Percentiles rank a stretch among this genome's conserved stretches.
These are phyloP conservation scores for Sporormia fimetaria DNA, from an alignment of 495 filamentous ascomycete species.

Conservation along the genomic window DNA sequence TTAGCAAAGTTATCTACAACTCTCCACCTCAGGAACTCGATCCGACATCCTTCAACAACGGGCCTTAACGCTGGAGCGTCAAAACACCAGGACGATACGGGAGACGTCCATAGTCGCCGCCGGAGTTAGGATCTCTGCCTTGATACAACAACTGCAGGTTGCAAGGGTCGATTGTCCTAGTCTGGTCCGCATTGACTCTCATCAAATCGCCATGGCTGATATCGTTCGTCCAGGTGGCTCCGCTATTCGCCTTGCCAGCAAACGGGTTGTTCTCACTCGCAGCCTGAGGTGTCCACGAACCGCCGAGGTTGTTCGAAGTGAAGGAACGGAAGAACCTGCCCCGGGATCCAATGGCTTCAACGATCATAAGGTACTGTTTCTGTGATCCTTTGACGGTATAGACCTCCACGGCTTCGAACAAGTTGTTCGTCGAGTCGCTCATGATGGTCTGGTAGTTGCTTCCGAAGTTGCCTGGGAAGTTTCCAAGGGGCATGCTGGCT, in stretches of 20 bases:
- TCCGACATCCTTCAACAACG: too few relatives aligned
- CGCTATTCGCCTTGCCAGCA: conserved; percentile 21
- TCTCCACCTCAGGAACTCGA: too few relatives aligned
- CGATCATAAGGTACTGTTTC: conserved; percentile 26
- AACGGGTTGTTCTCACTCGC: conserved; percentile 23
- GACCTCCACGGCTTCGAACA: conserved; percentile 27
- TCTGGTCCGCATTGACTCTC: conserved; percentile 22
- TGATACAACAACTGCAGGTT: conserved; percentile 27
- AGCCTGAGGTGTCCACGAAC: conserved; percentile 23
- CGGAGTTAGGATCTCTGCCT: conserved; percentile 17
- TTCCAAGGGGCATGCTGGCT: conserved; percentile 20
- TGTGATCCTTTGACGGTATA: conserved; percentile 15
- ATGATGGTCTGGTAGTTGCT: conserved; percentile 16
- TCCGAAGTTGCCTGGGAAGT: conserved; percentile 36
- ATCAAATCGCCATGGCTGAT: conserved; percentile 27
- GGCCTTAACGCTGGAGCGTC: conserved; percentile 32
- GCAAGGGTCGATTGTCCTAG: conserved; percentile 23
- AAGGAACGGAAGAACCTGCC: conserved; percentile 28
- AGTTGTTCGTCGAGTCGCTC: conserved; percentile 18
- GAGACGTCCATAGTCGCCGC: conserved; percentile 15
- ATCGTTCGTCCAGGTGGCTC: conserved; percentile 24
- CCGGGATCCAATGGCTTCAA: conserved; percentile 23
- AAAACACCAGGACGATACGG: conserved; percentile 22
- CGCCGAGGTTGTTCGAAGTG: conserved; percentile 19
- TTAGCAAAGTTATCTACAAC: too few relatives aligned